Evolutionary conservation across 345 rosid species (phyloP).

Genomic region (Eucalyptus curtisii): DNA sequence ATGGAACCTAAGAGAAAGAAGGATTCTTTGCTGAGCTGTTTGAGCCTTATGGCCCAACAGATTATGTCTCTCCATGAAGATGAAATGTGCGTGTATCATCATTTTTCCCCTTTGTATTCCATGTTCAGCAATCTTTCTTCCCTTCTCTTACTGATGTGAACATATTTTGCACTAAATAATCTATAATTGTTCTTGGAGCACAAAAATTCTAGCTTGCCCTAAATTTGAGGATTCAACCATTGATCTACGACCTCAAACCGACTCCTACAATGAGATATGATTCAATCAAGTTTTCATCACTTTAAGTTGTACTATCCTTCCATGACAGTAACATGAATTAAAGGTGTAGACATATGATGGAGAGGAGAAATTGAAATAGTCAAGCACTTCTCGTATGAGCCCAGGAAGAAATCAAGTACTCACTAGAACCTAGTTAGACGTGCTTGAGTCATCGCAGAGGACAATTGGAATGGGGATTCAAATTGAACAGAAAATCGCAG

Average conservation of each 20-base stretch:
- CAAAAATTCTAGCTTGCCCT: neutral
- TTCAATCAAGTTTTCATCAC: neutral
- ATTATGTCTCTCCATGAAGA: conserved; percentile 13
- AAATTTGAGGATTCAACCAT: neutral
- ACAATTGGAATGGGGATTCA: no score
- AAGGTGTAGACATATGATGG: neutral
- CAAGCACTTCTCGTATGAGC: neutral
- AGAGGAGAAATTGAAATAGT: neutral
- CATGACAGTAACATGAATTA: neutral
- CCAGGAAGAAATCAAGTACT: neutral
- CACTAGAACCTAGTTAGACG: no score
- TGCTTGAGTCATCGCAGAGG: no score
- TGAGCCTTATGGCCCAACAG: conserved; percentile 27
- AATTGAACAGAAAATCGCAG: neutral
- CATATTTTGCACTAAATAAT: neutral
- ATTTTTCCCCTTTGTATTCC: neutral
- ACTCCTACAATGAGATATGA: neutral
- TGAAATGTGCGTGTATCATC: neutral
- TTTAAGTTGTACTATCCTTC: neutral
- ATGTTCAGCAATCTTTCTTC: neutral
- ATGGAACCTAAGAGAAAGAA: conserved; percentile 26
- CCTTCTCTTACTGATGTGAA: neutral
- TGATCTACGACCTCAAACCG: neutral
- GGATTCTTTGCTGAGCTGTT: conserved; percentile 20
- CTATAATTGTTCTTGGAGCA: neutral